Base-by-base conservation (phyloP, 306 rosid genomes). In the Glycine tomentella region DNA sequence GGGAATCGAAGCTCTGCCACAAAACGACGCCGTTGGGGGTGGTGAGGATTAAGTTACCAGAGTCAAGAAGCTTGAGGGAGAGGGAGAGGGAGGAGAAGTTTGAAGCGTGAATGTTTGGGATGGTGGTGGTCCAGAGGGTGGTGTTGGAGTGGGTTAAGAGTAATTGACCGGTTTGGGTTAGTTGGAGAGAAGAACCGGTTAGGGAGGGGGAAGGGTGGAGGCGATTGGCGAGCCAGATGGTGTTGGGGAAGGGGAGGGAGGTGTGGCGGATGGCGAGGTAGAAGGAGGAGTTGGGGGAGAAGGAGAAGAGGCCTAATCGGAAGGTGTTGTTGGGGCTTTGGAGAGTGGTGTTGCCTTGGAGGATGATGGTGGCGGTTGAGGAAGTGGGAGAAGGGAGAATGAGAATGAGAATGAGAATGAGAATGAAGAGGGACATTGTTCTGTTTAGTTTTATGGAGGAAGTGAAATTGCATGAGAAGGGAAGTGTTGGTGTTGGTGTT, bases 1-100 rank as follows among this genome's bases (percentile, higher is more conserved):
- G 98, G 20, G 74, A 77, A 16, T 93, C 95, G 83, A 93, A 93
- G 87, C 98, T 93, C 80, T 93, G 98, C 97, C 97, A 93, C 1
- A 75, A 68, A 64, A 90, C 78, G 7, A 7, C 58, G 42, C 88
- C 90, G 52, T 52, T 34, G 0, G 0, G 25, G 48, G 85, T 56
- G 5, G 80, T 73, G 11, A 94, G 81, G 25, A 88, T 80, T 6
- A 94, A 81, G 69, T 94, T 94, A 0, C 94, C 98, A 38, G 45
- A 87, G 8, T 90, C 98, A 8, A 80, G 55, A 11, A 93, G 82
- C 31, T 63, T 66, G 9, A 66, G 14, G 2, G 46, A 0, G 31
- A 66, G 14, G 2, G 46, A 0, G 31, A 66, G 14, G 2, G 46
- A 0, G 31, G 31, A 25, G 7, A 42, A 13, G 44, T 7, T 5